Base-by-base conservation (phyloP, 805 yeast genomes). In the Barnettozyma sp. region DNA sequence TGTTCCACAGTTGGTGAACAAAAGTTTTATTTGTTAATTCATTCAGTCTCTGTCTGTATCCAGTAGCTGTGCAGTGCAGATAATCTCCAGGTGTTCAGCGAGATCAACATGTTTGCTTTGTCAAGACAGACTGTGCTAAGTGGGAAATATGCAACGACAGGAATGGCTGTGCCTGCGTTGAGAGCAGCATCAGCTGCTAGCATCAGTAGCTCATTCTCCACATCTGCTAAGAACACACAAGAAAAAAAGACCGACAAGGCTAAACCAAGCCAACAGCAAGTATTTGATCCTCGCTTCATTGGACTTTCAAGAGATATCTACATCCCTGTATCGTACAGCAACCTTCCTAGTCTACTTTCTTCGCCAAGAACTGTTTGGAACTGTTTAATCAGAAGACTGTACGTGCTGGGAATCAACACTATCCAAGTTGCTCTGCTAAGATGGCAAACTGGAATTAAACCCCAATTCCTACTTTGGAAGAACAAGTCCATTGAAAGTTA, bases 401-500 rank as follows among this genome's bases (percentile, higher is more conserved):
- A 78, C 36, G 60, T 73, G 4, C 68, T 78, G 41, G 84, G 82
- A 10, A 65, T 78, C 49, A 83, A 82, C 55, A 82, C 90, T 14
- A 56, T 66, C n/a, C 71, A 81, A 47, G 60, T 82, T 28, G 87
- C 79, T 7, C 57, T 76, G 33, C 75, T 78, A 49, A 79, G 85
- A 25, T 70, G 75, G 54, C 82, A 81, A 55, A 77, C 87, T 19
- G 73, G 76, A 25, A 54, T 71, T 38, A 81, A 76, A 57, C 84
- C 88, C 22, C 63, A 75, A 28, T 81, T 80, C 45, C 55, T 76
- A 15, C 71, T 77, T 41, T 88, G 95, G 95, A 84, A 83, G 57
- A 90, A 86, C 58, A 70, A 70, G 21, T 94, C 94, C 7, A 76
- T 88, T 48, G 85, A 85, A 47, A 66, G 66, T 34, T 87, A 77